Conservation (phyloP, 352 stramenopile species). For the Pythium dissimile region DNA sequence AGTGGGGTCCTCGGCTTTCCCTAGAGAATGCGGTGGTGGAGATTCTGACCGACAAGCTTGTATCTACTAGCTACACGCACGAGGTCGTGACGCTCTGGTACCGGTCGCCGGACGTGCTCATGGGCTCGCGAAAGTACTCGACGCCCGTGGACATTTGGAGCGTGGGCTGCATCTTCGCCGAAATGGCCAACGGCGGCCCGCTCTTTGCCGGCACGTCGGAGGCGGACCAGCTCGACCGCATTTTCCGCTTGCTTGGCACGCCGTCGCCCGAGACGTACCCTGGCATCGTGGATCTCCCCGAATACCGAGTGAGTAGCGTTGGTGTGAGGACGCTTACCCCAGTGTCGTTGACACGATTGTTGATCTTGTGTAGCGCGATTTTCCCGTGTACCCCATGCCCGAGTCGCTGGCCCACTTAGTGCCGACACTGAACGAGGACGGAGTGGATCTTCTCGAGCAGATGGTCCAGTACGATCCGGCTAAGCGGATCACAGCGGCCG, state of each 20-base stretch:
- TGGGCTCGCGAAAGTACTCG: slow-evolving; percentile 97
- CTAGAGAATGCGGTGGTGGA: no score
- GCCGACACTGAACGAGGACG: slow-evolving; percentile 86
- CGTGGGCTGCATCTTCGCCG: slow-evolving; percentile 98
- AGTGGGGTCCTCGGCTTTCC: no score
- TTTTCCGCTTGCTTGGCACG: slow-evolving; percentile 97
- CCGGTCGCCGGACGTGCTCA: slow-evolving; percentile 96
- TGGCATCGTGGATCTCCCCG: slow-evolving; percentile 94
- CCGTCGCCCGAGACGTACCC: slow-evolving; percentile 94
- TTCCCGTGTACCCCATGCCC: slow-evolving; percentile 88
- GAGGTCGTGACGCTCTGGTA: slow-evolving; percentile 99
- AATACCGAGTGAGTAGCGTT: slow-evolving; percentile 88
- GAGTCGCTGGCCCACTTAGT: slow-evolving; percentile 89
- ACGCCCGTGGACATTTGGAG: slow-evolving; percentile 99
- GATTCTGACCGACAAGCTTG: no score
- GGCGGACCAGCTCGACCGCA: slow-evolving; percentile 95
- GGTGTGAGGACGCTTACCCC: background rate
- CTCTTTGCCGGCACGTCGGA: slow-evolving; percentile 97
- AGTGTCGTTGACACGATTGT: background rate
- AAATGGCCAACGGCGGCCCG: slow-evolving; percentile 92
- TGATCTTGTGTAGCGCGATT: slow-evolving; percentile 51
- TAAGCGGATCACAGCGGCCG: slow-evolving; percentile 92
- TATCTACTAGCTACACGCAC: slow-evolving; percentile 96
- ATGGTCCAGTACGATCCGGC: slow-evolving; percentile 88
- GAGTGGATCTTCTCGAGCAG: slow-evolving; percentile 91